phyloP scores from a whole-genome alignment of 257 asterid genomes.

The Marsdenia floribunda region DNA sequence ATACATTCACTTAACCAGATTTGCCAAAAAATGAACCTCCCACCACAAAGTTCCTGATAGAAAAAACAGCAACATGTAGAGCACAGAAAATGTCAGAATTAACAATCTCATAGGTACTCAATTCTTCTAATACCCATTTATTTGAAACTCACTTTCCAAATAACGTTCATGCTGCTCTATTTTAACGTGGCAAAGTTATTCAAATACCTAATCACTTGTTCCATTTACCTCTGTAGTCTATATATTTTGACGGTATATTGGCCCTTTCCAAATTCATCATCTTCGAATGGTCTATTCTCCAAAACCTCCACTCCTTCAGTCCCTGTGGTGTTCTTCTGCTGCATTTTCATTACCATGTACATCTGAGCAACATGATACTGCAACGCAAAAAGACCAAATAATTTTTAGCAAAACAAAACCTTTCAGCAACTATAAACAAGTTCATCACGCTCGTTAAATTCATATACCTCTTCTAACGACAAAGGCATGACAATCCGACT shows the following conservation, averaged over 20 bases:
- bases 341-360: slow-evolving; percentile 92
- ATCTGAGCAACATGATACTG: slow-evolving; percentile 90
- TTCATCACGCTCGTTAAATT: background rate
- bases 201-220: slow-evolving; percentile 2
- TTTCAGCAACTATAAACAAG: background rate
- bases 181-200: background rate
- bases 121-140: background rate
- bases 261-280: slow-evolving; percentile 65
- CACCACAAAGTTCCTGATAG: slow-evolving; percentile 3
- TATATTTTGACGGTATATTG: slow-evolving; percentile 74
- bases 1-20: background rate
- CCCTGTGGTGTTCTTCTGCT: slow-evolving; percentile 69
- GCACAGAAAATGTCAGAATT: slow-evolving; percentile 1
- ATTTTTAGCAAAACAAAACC: background rate
- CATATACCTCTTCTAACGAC: slow-evolving; percentile 78
- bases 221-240: slow-evolving; percentile 61
- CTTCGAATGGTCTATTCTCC: slow-evolving; percentile 76
- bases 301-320: slow-evolving; percentile 87
- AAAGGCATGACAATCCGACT: slow-evolving; percentile 92
- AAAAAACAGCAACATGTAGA: background rate
- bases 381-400: slow-evolving; percentile 16
- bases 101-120: background rate
- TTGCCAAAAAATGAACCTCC: background rate
- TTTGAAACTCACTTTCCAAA: background rate
- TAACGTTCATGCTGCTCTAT: background rate